These are phyloP conservation scores for Lipomyces sp. DNA, from an alignment of 805 yeast species.

Conservation along the genomic window DNA sequence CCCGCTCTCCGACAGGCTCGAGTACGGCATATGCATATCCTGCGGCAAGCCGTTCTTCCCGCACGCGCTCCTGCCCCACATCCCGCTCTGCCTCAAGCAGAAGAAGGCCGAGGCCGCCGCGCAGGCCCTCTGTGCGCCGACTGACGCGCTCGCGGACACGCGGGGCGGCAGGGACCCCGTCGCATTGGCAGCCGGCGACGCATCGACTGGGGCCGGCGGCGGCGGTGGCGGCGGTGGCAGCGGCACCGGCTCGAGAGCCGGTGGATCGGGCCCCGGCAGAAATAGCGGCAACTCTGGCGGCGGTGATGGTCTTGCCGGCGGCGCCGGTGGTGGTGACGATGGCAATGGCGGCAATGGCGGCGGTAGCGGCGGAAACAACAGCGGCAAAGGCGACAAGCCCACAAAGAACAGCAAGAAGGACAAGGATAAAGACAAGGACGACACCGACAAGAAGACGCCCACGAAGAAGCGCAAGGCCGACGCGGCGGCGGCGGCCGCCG, in stretches of 20 bases:
- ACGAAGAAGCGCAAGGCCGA: constrained; percentile 25
- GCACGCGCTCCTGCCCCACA: constrained; percentile 41
- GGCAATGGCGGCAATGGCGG: constrained; percentile 16
- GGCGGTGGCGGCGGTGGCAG: constrained; percentile 1
- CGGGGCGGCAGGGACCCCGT: constrained; percentile 3
- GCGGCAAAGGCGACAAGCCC: constrained; percentile 6
- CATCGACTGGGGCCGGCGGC: not conserved
- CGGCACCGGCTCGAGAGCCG: constrained; percentile 14
- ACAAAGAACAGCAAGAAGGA: constrained; percentile 28
- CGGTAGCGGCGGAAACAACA: constrained; percentile 2
- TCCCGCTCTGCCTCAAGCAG: constrained; percentile 41
- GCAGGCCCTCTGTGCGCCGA: constrained; percentile 11
- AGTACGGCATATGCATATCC: constrained; percentile 48
- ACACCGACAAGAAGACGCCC: constrained; percentile 20
- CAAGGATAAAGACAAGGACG: constrained; percentile 27
- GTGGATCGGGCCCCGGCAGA: constrained; percentile 14
- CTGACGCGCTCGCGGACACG: not conserved
- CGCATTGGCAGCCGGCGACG: not conserved
- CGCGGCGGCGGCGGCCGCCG: constrained; percentile 19
- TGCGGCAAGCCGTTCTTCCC: constrained; percentile 49
- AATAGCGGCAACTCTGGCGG: constrained; percentile 5
- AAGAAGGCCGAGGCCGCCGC: constrained; percentile 18
- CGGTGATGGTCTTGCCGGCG: not conserved
- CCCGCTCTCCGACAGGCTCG: constrained; percentile 43
- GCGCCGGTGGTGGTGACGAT: constrained; percentile 16